phyloP scores from a whole-genome alignment of 495 filamentous ascomycete genomes.

The Aspergillus mulundensis region DNA sequence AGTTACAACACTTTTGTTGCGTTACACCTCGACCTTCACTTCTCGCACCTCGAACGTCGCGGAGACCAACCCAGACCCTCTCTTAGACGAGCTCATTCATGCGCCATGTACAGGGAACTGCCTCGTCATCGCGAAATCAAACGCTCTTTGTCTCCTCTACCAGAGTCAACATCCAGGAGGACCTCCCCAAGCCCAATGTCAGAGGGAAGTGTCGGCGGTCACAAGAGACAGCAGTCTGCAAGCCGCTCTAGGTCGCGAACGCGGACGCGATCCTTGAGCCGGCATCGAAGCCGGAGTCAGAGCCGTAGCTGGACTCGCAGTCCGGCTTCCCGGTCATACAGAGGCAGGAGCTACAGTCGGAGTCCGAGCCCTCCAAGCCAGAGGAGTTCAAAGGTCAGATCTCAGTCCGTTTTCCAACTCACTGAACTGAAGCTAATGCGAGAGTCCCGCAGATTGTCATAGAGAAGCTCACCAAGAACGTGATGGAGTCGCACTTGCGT shows the following conservation, averaged over 20 bases:
- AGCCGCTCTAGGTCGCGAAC: slow-evolving; percentile 44
- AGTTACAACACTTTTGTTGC: no score
- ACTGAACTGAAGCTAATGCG: not conserved
- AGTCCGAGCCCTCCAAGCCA: slow-evolving; percentile 43
- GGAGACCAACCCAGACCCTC: not conserved
- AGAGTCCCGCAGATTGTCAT: slow-evolving; percentile 69
- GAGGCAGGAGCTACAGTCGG: slow-evolving; percentile 46
- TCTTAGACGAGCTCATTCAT: not conserved
- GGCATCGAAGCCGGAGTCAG: slow-evolving; percentile 27
- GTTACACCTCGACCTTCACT: not conserved
- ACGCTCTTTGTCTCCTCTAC: slow-evolving; percentile 49
- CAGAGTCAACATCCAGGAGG: slow-evolving; percentile 32
- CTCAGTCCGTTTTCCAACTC: no score
- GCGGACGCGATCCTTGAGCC: slow-evolving; percentile 35
- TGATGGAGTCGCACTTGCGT: slow-evolving; percentile 78
- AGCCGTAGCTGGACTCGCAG: slow-evolving; percentile 32
- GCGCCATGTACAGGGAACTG: slow-evolving; percentile 24
- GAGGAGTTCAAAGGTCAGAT: slow-evolving; percentile 56
- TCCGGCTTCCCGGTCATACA: slow-evolving; percentile 32
- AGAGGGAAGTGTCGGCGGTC: slow-evolving; percentile 27
- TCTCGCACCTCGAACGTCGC: not conserved
- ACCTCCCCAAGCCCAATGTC: slow-evolving; percentile 33
- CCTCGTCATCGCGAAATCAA: slow-evolving; percentile 22
- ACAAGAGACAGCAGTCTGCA: slow-evolving; percentile 35
- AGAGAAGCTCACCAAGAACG: slow-evolving; percentile 94